Base-by-base conservation (phyloP, 2,329 filamentous ascomycete genomes). In the Cercospora beticola region DNA sequence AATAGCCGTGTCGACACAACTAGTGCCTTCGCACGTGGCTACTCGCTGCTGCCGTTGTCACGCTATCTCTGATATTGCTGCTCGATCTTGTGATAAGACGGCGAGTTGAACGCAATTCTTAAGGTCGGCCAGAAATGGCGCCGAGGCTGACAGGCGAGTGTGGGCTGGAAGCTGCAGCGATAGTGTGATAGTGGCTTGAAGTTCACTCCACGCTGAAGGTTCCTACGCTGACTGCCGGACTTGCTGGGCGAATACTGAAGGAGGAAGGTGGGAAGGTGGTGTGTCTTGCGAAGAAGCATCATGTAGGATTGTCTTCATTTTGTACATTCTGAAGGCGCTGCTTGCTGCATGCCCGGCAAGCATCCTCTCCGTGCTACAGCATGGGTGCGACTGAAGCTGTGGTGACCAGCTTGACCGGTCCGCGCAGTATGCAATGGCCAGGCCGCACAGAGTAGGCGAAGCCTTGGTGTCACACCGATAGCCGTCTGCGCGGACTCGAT, bases 181-280 rank as follows among this genome's bases (percentile, higher is more conserved):
- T 58, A 58, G 54, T 33, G 54, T n/a, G 54, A 58, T 58, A 31
- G 54, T 64, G 43, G 43, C 43, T 64, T 54, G 43, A 36, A 31
- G 61, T n/a, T n/a, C n/a, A n/a, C 43, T 56, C 43, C 26, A 14
- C 31, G 23, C 26, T 63, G n/a, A 43, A 43, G 43, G 12, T 63
- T 52, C 40, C 33, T 31, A 14, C 61, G 43, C 23, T 31, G 23
- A 30, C 14, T 57, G 26, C 54, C 12, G 54, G 23, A n/a, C 54
- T 31, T 57, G 23, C 54, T 28, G 23, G 23, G 54, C 54, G 23
- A 28, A 58, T 31, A 58, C 26, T 31, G 54, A 31, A 30, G 30
- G 54, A 31, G 54, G 46, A 52, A 52, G 46, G 46, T 52, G 46
- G 46, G 18, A 23, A 52, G 46, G 21, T 23, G 46, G 18, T 52